Percentiles rank a stretch among this genome's conserved stretches.
Evolutionary conservation across 306 rosid genomes (phyloP).

Genomic region (Sindora glabra): DNA sequence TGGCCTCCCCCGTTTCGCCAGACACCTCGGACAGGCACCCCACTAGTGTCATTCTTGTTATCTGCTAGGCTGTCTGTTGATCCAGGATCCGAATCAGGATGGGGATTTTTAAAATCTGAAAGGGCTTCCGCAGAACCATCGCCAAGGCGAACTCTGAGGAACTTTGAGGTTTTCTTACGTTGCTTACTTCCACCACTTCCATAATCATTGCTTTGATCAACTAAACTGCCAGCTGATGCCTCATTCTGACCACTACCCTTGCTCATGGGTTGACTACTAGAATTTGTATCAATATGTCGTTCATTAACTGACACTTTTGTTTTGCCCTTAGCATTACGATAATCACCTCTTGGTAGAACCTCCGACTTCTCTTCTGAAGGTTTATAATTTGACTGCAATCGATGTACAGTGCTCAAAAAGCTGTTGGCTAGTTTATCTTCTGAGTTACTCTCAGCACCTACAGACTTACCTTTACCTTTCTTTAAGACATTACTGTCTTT

Average conservation of each 20-base stretch:
- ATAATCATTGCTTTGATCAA: conserved; percentile 40
- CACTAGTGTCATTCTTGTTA: conserved; percentile 31
- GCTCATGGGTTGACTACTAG: conserved; percentile 24
- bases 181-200: conserved; percentile 68
- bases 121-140: conserved; percentile 59
- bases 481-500: conserved; percentile 43
- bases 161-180: conserved; percentile 70
- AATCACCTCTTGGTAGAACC: conserved; percentile 65
- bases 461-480: conserved; percentile 67
- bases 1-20: conserved; percentile 74
- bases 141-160: conserved; percentile 71
- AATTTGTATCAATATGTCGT: conserved; percentile 26
- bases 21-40: conserved; percentile 72
- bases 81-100: conserved; percentile 26
- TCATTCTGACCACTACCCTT: conserved; percentile 34
- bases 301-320: conserved; percentile 18
- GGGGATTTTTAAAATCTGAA: conserved; percentile 29
- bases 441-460: conserved; percentile 29
- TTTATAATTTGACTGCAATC: conserved; percentile 56
- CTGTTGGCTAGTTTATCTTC: conserved; percentile 46
- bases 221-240: conserved; percentile 29
- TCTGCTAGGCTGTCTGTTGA: conserved; percentile 21
- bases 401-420: conserved; percentile 55
- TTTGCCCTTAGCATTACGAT: conserved; percentile 60
- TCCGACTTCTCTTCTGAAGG: conserved; percentile 54